phyloP scores from a whole-genome alignment of 768 basidiomycete genomes.

The Polyporus arcularius region DNA sequence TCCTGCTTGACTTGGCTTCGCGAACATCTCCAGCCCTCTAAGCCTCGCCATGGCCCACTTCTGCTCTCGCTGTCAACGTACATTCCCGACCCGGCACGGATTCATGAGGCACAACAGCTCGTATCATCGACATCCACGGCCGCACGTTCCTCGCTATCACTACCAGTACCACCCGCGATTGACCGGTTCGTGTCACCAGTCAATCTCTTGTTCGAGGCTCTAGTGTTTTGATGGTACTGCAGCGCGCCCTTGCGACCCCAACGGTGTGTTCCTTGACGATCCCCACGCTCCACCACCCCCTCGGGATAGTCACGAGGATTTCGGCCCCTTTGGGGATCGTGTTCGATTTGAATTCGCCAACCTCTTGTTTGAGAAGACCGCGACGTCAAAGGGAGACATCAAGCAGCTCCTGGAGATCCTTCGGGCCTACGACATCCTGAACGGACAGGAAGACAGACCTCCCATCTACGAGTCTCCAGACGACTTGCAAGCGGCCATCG shows the following conservation, averaged over 20 bases:
- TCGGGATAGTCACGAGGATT: neutral
- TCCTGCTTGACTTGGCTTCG: too few relatives aligned
- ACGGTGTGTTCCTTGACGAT: neutral
- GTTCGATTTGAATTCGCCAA: neutral
- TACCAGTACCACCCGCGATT: too few relatives aligned
- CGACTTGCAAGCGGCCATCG: neutral
- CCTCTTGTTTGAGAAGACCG: neutral
- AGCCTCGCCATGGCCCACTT: too few relatives aligned
- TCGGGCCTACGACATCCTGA: neutral
- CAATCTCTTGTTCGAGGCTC: too few relatives aligned
- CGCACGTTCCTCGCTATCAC: too few relatives aligned
- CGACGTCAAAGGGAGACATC: neutral
- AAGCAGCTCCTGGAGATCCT: neutral
- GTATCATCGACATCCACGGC: too few relatives aligned
- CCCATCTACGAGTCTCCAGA: neutral
- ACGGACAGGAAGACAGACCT: neutral
- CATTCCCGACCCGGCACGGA: too few relatives aligned
- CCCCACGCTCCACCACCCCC: neutral
- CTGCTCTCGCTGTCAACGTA: too few relatives aligned
- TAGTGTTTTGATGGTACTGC: neutral
- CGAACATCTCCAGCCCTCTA: too few relatives aligned
- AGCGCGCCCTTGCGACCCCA: neutral
- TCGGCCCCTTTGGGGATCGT: neutral
- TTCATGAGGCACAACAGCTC: too few relatives aligned
- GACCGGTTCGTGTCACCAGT: too few relatives aligned